These are phyloP conservation scores for Diplodia mutila DNA, from an alignment of 2,329 filamentous ascomycete species.

Conservation along the genomic window DNA sequence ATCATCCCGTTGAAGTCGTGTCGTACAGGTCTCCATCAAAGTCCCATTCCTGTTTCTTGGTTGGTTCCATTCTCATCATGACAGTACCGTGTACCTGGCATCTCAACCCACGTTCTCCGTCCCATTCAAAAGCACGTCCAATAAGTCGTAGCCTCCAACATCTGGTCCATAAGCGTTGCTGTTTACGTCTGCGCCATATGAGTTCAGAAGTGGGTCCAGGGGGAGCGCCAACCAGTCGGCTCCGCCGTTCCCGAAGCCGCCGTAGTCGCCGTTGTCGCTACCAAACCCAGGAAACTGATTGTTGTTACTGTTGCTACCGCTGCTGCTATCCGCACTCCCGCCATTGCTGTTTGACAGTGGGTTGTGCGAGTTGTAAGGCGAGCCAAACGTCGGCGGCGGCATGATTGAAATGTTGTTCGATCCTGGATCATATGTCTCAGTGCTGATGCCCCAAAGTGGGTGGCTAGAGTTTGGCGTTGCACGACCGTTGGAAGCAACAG, in stretches of 20 bases:
- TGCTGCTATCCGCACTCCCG: constrained; percentile 28
- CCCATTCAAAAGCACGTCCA: constrained; percentile 50
- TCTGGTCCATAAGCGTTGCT: constrained; percentile 64
- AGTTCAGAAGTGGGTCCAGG: constrained; percentile 63
- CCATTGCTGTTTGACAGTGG: constrained; percentile 18
- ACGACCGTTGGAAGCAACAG: constrained; percentile 37
- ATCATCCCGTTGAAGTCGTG: neutral
- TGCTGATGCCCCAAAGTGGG: constrained; percentile 49
- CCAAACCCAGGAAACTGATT: constrained; percentile 28
- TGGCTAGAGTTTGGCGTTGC: constrained; percentile 36
- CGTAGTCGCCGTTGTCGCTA: constrained; percentile 24
- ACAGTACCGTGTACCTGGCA: neutral
- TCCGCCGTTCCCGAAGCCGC: constrained; percentile 25
- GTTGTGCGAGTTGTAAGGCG: constrained; percentile 12
- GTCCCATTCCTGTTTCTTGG: neutral
- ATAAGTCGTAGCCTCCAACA: constrained; percentile 60
- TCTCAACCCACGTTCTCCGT: constrained; percentile 1
- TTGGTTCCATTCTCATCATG: neutral
- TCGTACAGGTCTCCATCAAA: neutral
- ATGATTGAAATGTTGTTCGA: constrained; percentile 51
- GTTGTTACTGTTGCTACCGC: constrained; percentile 26
- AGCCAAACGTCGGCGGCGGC: constrained; percentile 46
- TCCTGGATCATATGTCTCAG: constrained; percentile 50
- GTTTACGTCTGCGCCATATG: constrained; percentile 61
- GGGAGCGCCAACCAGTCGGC: constrained; percentile 65